phyloP scores from a whole-genome alignment of 2,329 filamentous ascomycete genomes.

The Triangularia verruculosa region DNA sequence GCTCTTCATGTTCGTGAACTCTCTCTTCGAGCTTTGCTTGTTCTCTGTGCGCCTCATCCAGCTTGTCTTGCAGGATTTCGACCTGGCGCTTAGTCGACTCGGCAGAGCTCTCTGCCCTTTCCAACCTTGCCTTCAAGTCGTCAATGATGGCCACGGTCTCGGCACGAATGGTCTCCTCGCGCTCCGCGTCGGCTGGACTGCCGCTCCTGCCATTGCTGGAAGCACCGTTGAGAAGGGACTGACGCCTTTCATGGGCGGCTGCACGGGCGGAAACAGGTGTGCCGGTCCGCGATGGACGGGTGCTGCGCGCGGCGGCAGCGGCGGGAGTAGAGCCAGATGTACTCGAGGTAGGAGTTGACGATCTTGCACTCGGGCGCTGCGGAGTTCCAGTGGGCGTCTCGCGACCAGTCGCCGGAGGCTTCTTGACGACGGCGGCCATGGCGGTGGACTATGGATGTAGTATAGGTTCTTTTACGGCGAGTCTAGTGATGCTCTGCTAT shows the following conservation, averaged over 20 bases:
- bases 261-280: constrained; percentile 72
- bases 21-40: constrained; percentile 85
- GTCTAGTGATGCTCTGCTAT: not conserved
- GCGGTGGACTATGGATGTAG: constrained; percentile 4
- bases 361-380: constrained; percentile 35
- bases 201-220: constrained; percentile 33
- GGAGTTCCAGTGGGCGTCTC: constrained; percentile 44
- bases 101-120: constrained; percentile 73
- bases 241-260: constrained; percentile 60
- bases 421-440: constrained; percentile 55
- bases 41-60: constrained; percentile 81
- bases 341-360: constrained; percentile 50
- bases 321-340: constrained; percentile 34
- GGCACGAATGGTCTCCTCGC: constrained; percentile 71
- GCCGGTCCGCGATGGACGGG: constrained; percentile 62
- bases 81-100: constrained; percentile 81
- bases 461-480: constrained; percentile 16
- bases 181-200: constrained; percentile 40
- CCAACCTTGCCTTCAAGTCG: constrained; percentile 77
- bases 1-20: constrained; percentile 81
- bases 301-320: constrained; percentile 45
- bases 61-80: constrained; percentile 76
- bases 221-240: constrained; percentile 43
- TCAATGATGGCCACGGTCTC: constrained; percentile 77
- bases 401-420: constrained; percentile 48